Percentiles rank a stretch among this genome's conserved stretches.
Conservation (phyloP, 768 basidiomycete species). For the Boletellus emodensis region DNA sequence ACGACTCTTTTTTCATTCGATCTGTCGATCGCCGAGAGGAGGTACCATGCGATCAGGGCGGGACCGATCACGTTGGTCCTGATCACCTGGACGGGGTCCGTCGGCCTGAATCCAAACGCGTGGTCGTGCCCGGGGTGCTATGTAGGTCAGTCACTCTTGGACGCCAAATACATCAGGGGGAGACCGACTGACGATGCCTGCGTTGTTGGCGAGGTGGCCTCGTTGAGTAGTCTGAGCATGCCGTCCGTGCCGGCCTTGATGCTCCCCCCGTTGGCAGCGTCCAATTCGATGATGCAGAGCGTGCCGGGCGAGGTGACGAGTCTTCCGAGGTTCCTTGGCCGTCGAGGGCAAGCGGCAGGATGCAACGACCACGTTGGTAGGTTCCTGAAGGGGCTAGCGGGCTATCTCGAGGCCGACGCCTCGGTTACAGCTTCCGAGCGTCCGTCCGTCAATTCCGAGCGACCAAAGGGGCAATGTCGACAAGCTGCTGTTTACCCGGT, state of each 20-base stretch:
- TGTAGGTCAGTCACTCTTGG: neutral
- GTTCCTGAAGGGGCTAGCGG: constrained; percentile 1
- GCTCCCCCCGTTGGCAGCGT: constrained; percentile 27
- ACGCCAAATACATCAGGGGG: too few species aligned
- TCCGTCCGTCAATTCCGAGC: too few species aligned
- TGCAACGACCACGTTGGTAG: constrained; percentile 8
- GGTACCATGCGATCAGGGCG: constrained; percentile 30
- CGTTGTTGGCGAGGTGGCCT: constrained; percentile 35
- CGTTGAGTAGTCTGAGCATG: constrained; percentile 12
- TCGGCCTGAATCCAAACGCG: constrained; percentile 24
- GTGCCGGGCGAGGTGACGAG: neutral
- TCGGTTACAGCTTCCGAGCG: neutral
- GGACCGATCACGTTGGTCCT: constrained; percentile 35
- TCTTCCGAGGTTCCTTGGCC: neutral
- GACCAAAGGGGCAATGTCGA: too few species aligned
- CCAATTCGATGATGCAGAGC: constrained; percentile 32
- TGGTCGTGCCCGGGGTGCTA: constrained; percentile 24
- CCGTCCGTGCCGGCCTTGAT: constrained; percentile 21
- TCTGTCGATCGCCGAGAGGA: constrained; percentile 33
- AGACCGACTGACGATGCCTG: constrained; percentile 30
- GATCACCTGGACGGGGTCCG: constrained; percentile 22
- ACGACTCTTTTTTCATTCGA: constrained; percentile 13
- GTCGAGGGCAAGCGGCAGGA: constrained; percentile 1
- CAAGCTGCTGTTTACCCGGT: too few species aligned
- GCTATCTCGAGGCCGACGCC: constrained; percentile 7